Conservation (phyloP, 306 rosid species). For the Hippophae gyantsensis region DNA sequence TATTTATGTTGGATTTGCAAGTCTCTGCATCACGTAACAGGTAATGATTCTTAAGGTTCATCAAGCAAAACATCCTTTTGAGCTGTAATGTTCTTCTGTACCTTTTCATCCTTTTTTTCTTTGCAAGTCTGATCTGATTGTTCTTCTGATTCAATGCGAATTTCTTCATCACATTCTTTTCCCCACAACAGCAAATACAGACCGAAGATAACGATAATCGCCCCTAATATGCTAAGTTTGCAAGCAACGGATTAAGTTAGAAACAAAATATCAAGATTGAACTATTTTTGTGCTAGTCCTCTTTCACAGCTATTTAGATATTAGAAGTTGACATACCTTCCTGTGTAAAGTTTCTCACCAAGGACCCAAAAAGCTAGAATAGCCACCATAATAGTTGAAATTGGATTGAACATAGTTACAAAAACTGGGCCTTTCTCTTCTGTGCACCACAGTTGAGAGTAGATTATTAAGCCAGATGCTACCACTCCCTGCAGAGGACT, state of each 20-base stretch:
- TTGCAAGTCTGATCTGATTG: slow-evolving; percentile 11
- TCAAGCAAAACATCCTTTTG: slow-evolving; percentile 2
- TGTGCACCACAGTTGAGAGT: slow-evolving; percentile 69
- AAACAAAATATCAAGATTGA: no score
- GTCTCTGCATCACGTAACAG: no score
- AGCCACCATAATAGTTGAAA: slow-evolving; percentile 52
- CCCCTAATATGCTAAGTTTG: slow-evolving; percentile 58
- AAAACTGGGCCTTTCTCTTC: slow-evolving; percentile 76
- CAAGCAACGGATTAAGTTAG: not conserved
- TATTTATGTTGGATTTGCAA: no score
- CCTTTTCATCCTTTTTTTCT: not conserved
- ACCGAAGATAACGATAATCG: slow-evolving; percentile 50
- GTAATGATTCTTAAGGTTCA: slow-evolving; percentile 12
- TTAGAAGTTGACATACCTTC: slow-evolving; percentile 40
- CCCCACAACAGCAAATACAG: slow-evolving; percentile 76
- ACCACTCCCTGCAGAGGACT: slow-evolving; percentile 52
- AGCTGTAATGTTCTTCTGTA: not conserved
- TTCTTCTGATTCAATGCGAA: slow-evolving; percentile 25
- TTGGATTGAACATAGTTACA: slow-evolving; percentile 69
- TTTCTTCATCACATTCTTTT: slow-evolving; percentile 47
- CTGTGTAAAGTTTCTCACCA: slow-evolving; percentile 66
- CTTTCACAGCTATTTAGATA: not conserved
- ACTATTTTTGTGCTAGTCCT: not conserved
- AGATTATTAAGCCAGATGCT: slow-evolving; percentile 36
- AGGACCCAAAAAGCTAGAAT: slow-evolving; percentile 60